A percentile compares a stretch with the other conserved stretches of the same genome.
Conservation (phyloP, 1,139 yeast genomes). For the Blastobotrys malaysiensis region DNA sequence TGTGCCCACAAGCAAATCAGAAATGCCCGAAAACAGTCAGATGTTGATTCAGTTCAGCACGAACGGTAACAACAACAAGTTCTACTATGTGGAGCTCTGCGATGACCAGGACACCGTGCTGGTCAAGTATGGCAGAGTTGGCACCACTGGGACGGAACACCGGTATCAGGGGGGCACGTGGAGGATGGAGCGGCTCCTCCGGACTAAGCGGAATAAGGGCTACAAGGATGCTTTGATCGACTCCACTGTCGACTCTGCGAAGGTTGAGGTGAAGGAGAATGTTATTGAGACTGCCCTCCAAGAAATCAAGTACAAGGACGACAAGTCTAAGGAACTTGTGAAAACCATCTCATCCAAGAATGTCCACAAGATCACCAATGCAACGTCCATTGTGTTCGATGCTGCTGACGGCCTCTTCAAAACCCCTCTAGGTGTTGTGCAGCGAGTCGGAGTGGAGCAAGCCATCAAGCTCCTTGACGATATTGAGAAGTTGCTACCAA, state of each 20-base stretch:
- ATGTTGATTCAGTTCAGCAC: background rate
- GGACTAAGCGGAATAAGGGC: background rate
- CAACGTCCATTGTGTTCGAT: background rate
- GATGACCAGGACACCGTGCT: background rate
- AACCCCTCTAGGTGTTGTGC: background rate
- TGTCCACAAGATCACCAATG: background rate
- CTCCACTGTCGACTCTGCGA: background rate
- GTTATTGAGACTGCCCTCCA: background rate
- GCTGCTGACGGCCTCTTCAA: background rate
- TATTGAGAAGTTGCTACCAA: background rate
- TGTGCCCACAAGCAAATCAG: background rate
- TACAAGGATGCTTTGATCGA: background rate
- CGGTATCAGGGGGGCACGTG: background rate
- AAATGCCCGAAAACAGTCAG: background rate
- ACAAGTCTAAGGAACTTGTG: background rate
- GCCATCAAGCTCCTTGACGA: background rate
- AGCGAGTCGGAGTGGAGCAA: background rate
- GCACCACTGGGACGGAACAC: background rate
- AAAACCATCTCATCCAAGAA: background rate
- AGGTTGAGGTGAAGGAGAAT: background rate
- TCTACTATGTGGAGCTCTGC: background rate
- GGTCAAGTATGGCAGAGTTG: background rate
- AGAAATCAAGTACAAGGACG: background rate
- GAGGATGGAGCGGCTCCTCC: background rate
- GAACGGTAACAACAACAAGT: background rate